A percentile compares a stretch with the other conserved stretches of the same genome.
Conservation (phyloP, 202 grass and related monocot species). For the Saccharum hybrid region DNA sequence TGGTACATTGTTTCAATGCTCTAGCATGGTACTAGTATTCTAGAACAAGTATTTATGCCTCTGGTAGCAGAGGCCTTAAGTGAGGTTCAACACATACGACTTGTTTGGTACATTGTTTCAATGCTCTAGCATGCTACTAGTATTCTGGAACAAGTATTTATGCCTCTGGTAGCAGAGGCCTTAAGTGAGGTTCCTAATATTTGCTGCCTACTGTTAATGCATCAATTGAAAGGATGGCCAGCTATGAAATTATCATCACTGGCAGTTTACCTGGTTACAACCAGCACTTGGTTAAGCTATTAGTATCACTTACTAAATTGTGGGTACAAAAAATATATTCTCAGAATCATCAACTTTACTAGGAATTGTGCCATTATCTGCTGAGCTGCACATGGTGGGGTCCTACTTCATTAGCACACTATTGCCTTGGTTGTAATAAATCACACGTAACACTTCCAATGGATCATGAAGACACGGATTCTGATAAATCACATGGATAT, state of each 20-base stretch:
- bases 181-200: constrained; percentile 7
- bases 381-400: background rate
- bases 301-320: background rate
- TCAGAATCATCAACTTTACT: background rate
- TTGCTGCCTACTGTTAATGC: background rate
- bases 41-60: constrained; percentile 28
- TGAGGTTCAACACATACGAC: background rate
- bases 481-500: background rate
- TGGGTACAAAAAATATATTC: background rate
- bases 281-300: background rate
- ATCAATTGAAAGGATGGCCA: background rate
- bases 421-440: background rate
- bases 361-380: background rate
- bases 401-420: constrained; percentile 2
- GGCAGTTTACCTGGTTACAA: background rate
- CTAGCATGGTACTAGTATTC: constrained; percentile 14
- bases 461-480: background rate
- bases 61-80: background rate
- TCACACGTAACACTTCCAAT: background rate
- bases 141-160: constrained; percentile 31
- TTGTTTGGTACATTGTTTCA: constrained; percentile 32
- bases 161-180: background rate
- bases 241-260: background rate
- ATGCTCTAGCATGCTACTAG: constrained; percentile 11
- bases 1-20: constrained; percentile 32